Percentiles rank a stretch among this genome's conserved stretches.
These are phyloP conservation scores for Hansenula sp. DNA, from an alignment of 1,139 yeast genomes.

Conservation along the genomic window DNA sequence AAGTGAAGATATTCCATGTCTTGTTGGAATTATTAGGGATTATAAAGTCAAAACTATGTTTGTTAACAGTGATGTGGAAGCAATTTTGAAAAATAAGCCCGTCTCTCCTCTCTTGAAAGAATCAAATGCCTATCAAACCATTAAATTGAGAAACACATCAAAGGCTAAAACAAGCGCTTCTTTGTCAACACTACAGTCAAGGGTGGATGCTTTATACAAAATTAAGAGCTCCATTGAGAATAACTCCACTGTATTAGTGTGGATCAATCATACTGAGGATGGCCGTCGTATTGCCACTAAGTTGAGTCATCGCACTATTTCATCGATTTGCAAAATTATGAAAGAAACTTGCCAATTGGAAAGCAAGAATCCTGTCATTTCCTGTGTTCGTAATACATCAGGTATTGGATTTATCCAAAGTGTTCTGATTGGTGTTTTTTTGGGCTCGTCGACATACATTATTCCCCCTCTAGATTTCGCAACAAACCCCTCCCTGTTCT, in stretches of 20 bases:
- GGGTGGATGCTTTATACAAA: slow-evolving; percentile 40
- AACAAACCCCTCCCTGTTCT: slow-evolving; percentile 70
- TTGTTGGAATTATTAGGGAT: slow-evolving; percentile 63
- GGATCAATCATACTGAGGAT: slow-evolving; percentile 73
- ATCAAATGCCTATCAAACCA: slow-evolving; percentile 34
- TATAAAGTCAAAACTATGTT: slow-evolving; percentile 70
- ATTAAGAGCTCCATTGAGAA: slow-evolving; percentile 32
- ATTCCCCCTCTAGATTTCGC: slow-evolving; percentile 79
- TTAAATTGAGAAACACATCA: slow-evolving; percentile 58
- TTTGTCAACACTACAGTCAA: slow-evolving; percentile 39
- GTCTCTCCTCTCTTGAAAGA: slow-evolving; percentile 62
- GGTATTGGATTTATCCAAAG: slow-evolving; percentile 90
- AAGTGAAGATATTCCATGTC: slow-evolving; percentile 72
- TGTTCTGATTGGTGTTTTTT: slow-evolving; percentile 73
- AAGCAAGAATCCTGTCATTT: slow-evolving; percentile 69
- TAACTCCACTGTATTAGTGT: slow-evolving; percentile 47
- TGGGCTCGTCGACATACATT: slow-evolving; percentile 82
- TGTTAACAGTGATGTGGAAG: slow-evolving; percentile 75
- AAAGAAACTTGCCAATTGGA: slow-evolving; percentile 90
- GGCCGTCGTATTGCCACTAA: slow-evolving; percentile 64
- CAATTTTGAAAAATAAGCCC: slow-evolving; percentile 65
- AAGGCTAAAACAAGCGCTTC: slow-evolving; percentile 58
- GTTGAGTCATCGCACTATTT: slow-evolving; percentile 57
- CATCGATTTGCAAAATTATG: slow-evolving; percentile 81
- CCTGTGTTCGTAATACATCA: slow-evolving; percentile 79